Base-by-base conservation (phyloP, 495 filamentous ascomycete genomes). In the Tuber calosporum region DNA sequence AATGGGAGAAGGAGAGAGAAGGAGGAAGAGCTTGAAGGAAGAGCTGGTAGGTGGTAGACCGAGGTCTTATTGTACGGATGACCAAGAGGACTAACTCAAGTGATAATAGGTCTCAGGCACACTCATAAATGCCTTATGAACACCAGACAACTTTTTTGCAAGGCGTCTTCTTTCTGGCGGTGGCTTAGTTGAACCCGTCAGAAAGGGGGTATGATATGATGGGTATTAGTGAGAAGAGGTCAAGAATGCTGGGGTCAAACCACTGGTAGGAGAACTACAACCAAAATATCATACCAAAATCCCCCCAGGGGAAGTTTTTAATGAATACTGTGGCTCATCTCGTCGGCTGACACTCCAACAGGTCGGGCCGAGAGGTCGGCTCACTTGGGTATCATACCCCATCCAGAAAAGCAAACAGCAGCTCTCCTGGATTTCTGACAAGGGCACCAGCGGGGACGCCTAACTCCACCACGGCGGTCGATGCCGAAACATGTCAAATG, bases 171-270 rank as follows among this genome's bases (percentile, higher is more conserved):
- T 30, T 30, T 62, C 53, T 34, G 53, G 53, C 53, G 26, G 26
- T 62, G 53, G 53, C 53, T 62, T 62, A 62, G 53, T 34, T 62
- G 53, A 62, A 62, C 53, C 34, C 26, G 53, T 62, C 53, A 62
- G 26, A 62, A 62, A 7, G 13, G 53, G n/a, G n/a, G n/a, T n/a
- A n/a, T 20, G 5, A n/a, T 53, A 53, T 26, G 11, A 53, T 26
- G 8, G 22, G 26, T 53, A 53, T 26, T 26, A n/a, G 48, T 9
- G 48, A 26, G 48, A n/a, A 26, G 48, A 26, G 22, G n/a, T 26
- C n/a, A 26, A 26, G 48, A 53, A 53, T 53, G 48, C n/a, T n/a
- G n/a, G n/a, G n/a, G n/a, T n/a, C 22, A 53, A 53, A 26, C 7
- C n/a, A 53, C 48, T n/a, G 26, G 48, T 53, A 53, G 48, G 48